phyloP scores from a whole-genome alignment of 805 yeast genomes.

The Limtongia smithiae region DNA sequence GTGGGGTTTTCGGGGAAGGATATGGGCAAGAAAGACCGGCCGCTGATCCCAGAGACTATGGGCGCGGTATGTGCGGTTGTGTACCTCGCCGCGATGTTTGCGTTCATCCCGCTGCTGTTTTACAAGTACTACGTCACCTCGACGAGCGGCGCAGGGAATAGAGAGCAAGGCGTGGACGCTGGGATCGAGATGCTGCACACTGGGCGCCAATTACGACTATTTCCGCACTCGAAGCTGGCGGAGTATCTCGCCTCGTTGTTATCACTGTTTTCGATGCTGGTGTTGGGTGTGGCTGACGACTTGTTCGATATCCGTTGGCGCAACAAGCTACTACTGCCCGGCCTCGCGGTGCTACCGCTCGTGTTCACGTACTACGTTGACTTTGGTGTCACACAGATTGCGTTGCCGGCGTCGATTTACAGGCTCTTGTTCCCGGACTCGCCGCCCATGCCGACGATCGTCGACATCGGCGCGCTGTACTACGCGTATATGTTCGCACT shows the following conservation, averaged over 20 bases:
- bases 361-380: conserved; percentile 89
- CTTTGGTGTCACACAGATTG: conserved; percentile 84
- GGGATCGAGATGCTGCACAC: conserved; percentile 18
- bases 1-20: conserved; percentile 87
- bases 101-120: conserved; percentile 84
- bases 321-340: conserved; percentile 93
- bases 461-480: conserved; percentile 77
- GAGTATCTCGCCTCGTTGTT: conserved; percentile 82
- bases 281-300: conserved; percentile 90
- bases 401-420: conserved; percentile 69
- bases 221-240: conserved; percentile 75
- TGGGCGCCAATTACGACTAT: conserved; percentile 35
- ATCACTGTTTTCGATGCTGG: conserved; percentile 75
- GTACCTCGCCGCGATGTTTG: conserved; percentile 73
- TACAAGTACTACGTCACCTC: conserved; percentile 63
- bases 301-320: conserved; percentile 96
- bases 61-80: conserved; percentile 86
- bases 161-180: conserved; percentile 42
- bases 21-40: conserved; percentile 67
- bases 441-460: conserved; percentile 37
- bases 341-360: conserved; percentile 88
- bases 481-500: conserved; percentile 87
- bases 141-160: conserved; percentile 58
- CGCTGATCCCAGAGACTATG: conserved; percentile 74
- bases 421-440: conserved; percentile 34